Conservation (phyloP, 176 grass and related monocot species). For the Bolboschoenus planiculmis region DNA sequence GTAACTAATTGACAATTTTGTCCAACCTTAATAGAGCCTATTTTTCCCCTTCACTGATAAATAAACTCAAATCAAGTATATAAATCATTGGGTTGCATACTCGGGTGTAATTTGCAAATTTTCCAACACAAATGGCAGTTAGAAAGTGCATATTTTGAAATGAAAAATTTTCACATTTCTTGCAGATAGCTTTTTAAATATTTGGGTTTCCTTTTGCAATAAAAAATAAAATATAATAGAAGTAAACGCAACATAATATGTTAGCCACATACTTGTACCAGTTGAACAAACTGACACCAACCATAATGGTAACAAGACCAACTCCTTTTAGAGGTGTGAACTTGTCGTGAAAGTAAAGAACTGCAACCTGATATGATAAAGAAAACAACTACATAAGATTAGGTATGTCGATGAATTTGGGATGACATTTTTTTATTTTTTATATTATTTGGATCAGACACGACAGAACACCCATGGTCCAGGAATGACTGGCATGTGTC, state of each 20-base stretch:
- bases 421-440: not conserved
- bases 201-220: not conserved
- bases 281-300: constrained; percentile 97
- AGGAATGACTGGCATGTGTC: not conserved
- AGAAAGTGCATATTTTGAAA: not conserved
- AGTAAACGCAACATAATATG: constrained; percentile 13
- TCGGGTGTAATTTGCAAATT: constrained; percentile 8
- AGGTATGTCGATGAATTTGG: not conserved
- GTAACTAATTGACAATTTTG: no score
- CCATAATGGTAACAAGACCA: constrained; percentile 84
- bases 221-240: not conserved
- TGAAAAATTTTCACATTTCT: not conserved
- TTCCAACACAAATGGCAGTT: not conserved
- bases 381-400: not conserved
- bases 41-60: not conserved
- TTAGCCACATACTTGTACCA: constrained; percentile 90
- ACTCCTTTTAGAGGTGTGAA: constrained; percentile 82
- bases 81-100: not conserved
- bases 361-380: constrained; percentile 72
- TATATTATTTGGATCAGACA: not conserved
- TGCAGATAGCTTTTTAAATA: not conserved
- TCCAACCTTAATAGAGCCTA: not conserved
- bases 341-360: constrained; percentile 94
- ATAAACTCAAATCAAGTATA: not conserved
- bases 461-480: not conserved